Percentiles rank a stretch among this genome's conserved stretches.
phyloP scores from a whole-genome alignment of 768 basidiomycete species.

The Pisolithus tinctorius region DNA sequence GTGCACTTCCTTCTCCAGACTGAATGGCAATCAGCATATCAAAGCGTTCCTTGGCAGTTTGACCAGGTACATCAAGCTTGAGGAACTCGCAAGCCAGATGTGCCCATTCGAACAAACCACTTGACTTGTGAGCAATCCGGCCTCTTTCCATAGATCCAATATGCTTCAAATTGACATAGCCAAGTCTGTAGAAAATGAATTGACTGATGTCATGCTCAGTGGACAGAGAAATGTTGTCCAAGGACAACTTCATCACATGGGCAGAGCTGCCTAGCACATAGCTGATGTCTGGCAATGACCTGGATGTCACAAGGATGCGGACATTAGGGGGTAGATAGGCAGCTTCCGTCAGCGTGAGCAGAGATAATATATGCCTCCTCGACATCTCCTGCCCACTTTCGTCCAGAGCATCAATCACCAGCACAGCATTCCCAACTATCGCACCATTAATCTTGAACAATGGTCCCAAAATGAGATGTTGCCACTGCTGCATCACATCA shows the following conservation, averaged over 20 bases:
- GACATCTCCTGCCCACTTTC: slow-evolving; percentile 5
- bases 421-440: slow-evolving; percentile 12
- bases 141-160: background rate
- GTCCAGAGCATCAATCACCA: slow-evolving; percentile 23
- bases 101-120: background rate
- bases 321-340: slow-evolving; percentile 1
- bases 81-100: background rate
- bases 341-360: background rate
- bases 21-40: too few species aligned
- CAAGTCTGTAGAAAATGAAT: background rate
- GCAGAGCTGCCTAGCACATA: slow-evolving; percentile 1
- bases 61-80: too few species aligned
- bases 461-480: background rate
- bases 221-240: background rate
- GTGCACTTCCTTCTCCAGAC: too few species aligned
- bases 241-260: background rate
- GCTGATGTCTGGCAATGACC: slow-evolving; percentile 2
- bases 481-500: background rate
- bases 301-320: slow-evolving; percentile 12
- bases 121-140: background rate
- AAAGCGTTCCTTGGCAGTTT: too few species aligned
- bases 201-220: background rate
- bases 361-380: slow-evolving; percentile 11
- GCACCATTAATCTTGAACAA: background rate
- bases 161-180: background rate